phyloP scores from a whole-genome alignment of 2,329 filamentous ascomycete species.

The Penicillium sp. region DNA sequence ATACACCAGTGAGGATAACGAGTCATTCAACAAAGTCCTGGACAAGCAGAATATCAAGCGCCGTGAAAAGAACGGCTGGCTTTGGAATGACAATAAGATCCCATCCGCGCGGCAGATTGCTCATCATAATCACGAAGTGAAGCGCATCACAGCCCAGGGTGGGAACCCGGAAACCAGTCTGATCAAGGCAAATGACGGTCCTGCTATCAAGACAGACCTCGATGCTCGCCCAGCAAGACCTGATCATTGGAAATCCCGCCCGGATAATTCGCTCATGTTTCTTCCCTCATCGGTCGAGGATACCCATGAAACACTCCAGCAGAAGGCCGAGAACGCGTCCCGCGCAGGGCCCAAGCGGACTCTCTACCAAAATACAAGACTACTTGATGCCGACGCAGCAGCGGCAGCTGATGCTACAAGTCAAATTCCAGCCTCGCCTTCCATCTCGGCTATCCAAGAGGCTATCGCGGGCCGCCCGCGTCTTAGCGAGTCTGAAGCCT shows the following conservation, averaged over 20 bases:
- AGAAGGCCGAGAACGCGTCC: slow-evolving; percentile 69
- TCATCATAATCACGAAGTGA: slow-evolving; percentile 58
- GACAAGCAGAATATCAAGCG: slow-evolving; percentile 87
- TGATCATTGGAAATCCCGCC: slow-evolving; percentile 71
- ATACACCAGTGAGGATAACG: slow-evolving; percentile 97
- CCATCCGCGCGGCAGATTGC: slow-evolving; percentile 62
- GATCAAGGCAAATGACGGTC: slow-evolving; percentile 33
- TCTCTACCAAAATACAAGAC: slow-evolving; percentile 78
- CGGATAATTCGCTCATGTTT: slow-evolving; percentile 90
- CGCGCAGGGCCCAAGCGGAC: slow-evolving; percentile 75
- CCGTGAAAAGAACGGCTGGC: slow-evolving; percentile 82
- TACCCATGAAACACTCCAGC: slow-evolving; percentile 59
- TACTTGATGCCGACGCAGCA: slow-evolving; percentile 53
- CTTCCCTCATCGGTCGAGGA: slow-evolving; percentile 52
- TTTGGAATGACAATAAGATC: slow-evolving; percentile 86
- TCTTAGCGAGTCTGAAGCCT: slow-evolving; percentile 59
- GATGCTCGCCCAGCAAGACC: slow-evolving; percentile 75
- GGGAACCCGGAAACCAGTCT: slow-evolving; percentile 59
- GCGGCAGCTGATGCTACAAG: slow-evolving; percentile 38
- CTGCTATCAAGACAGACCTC: slow-evolving; percentile 61
- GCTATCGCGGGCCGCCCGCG: slow-evolving; percentile 75
- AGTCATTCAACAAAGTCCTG: slow-evolving; percentile 88
- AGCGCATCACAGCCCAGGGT: slow-evolving; percentile 67
- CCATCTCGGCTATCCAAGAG: slow-evolving; percentile 78
- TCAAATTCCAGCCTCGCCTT: slow-evolving; percentile 69